A percentile compares a stretch with the other conserved stretches of the same genome.
These are phyloP conservation scores for Leishmania aethiopica DNA, from an alignment of 208 protist genomes.

Conservation along the genomic window DNA sequence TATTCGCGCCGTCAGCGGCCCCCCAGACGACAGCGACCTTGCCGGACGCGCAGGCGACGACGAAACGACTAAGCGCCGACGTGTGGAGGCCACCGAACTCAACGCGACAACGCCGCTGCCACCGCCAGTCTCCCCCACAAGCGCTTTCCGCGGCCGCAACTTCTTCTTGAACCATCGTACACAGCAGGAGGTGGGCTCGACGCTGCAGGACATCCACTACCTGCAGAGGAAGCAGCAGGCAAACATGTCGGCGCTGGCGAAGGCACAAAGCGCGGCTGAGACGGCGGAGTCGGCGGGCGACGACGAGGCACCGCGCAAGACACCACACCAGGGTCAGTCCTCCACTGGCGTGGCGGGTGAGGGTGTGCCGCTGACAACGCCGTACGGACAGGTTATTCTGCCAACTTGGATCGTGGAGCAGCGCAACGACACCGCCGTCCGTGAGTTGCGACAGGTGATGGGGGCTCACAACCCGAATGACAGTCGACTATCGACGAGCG, in stretches of 20 bases:
- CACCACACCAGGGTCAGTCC: slow-evolving; percentile 19
- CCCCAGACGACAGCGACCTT: slow-evolving; percentile 7
- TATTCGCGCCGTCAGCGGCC: slow-evolving; percentile 53
- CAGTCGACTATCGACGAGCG: slow-evolving; percentile 39
- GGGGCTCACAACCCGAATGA: slow-evolving; percentile 73
- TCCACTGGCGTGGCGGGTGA: slow-evolving; percentile 27
- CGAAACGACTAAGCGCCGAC: slow-evolving; percentile 37
- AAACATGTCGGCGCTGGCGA: slow-evolving; percentile 30
- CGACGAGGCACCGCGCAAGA: slow-evolving; percentile 20
- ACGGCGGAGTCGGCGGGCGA: slow-evolving; percentile 5
- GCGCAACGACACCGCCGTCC: slow-evolving; percentile 86
- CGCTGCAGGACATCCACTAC: slow-evolving; percentile 55
- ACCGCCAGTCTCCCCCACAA: slow-evolving; percentile 18
- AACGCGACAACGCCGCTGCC: slow-evolving; percentile 8
- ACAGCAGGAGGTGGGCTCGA: slow-evolving; percentile 34
- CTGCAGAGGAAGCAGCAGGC: slow-evolving; percentile 48
- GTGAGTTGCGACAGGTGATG: slow-evolving; percentile 88
- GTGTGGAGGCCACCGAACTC: slow-evolving; percentile 24
- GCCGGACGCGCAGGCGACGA: background rate
- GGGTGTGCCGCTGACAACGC: slow-evolving; percentile 53
- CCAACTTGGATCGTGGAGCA: slow-evolving; percentile 89
- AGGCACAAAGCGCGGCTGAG: slow-evolving; percentile 7
- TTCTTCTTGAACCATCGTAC: slow-evolving; percentile 50
- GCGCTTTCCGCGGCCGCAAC: slow-evolving; percentile 43
- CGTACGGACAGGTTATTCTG: slow-evolving; percentile 77